phyloP scores from a whole-genome alignment of 2,329 filamentous ascomycete species.

The Aspergillus brunneoviolaceus region DNA sequence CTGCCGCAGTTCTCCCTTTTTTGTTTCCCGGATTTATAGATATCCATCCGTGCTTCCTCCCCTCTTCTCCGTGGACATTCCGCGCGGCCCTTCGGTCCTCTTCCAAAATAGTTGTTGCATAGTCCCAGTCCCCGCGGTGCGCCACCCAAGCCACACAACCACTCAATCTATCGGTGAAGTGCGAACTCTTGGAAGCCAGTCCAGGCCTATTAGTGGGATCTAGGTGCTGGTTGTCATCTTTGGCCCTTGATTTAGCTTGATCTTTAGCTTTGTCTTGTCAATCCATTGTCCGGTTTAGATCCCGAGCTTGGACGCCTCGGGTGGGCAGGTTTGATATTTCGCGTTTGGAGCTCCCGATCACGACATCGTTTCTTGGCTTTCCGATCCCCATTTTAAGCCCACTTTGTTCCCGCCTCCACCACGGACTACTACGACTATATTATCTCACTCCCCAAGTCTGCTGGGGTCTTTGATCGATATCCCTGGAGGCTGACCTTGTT shows the following conservation, averaged over 20 bases:
- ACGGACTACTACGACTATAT: background rate
- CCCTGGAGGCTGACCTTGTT: slow-evolving; percentile 1
- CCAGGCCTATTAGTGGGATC: background rate
- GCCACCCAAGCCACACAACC: background rate
- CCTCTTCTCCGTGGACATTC: slow-evolving; percentile 8
- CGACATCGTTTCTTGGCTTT: slow-evolving; percentile 29
- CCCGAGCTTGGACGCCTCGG: slow-evolving; percentile 3
- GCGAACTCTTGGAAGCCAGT: background rate
- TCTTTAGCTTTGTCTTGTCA: background rate
- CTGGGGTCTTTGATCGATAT: slow-evolving; percentile 11
- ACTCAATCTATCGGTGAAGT: background rate
- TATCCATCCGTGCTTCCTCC: background rate
- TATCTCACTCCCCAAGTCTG: slow-evolving; percentile 11
- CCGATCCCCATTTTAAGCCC: slow-evolving; percentile 19
- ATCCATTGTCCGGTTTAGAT: slow-evolving; percentile 7
- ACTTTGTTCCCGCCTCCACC: slow-evolving; percentile 9
- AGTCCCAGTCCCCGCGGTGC: background rate
- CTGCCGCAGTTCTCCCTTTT: slow-evolving; percentile 7
- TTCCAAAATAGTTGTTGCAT: background rate
- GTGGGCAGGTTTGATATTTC: slow-evolving; percentile 20
- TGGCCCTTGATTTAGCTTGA: background rate
- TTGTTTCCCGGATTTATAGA: slow-evolving; percentile 3
- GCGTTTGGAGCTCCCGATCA: slow-evolving; percentile 26
- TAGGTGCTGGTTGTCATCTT: background rate
- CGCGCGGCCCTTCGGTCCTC: background rate